Evolutionary conservation across 805 yeast species (phyloP).

Genomic region (Scheffersomyces ergatensis): DNA sequence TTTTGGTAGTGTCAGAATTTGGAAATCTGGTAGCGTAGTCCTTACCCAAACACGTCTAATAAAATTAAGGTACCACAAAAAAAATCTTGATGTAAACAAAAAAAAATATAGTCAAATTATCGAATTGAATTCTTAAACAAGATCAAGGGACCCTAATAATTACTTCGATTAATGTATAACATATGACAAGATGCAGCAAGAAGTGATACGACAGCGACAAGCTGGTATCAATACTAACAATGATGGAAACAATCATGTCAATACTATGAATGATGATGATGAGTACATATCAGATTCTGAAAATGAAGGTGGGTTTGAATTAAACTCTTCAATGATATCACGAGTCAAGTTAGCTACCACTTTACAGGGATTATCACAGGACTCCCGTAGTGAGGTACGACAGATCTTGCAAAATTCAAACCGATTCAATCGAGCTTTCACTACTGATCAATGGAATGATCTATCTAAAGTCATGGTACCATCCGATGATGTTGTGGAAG

Average conservation of each 20-base stretch:
- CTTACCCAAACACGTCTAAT: neutral
- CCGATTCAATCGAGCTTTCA: neutral
- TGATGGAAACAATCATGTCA: too few relatives aligned
- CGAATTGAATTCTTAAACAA: too few relatives aligned
- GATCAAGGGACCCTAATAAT: neutral
- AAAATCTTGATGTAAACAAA: neutral
- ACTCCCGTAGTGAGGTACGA: conserved; percentile 2
- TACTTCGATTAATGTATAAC: neutral
- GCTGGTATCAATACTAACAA: neutral
- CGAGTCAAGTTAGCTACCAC: conserved; percentile 3
- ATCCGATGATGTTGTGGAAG: conserved; percentile 3
- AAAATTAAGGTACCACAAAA: neutral
- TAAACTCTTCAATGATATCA: conserved; percentile 12
- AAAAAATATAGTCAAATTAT: too few relatives aligned
- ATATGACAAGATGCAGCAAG: neutral
- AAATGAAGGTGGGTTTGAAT: conserved; percentile 14
- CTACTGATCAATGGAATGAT: conserved; percentile 1
- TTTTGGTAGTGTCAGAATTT: too few relatives aligned
- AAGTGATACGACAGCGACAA: neutral
- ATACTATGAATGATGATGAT: neutral
- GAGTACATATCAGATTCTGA: conserved; percentile 30
- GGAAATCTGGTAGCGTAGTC: too few relatives aligned
- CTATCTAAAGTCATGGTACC: neutral
- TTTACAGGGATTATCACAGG: conserved; percentile 4
- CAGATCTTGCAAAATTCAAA: neutral